These are phyloP conservation scores for Combretum micranthum DNA, from an alignment of 345 rosid species.

Conservation along the genomic window DNA sequence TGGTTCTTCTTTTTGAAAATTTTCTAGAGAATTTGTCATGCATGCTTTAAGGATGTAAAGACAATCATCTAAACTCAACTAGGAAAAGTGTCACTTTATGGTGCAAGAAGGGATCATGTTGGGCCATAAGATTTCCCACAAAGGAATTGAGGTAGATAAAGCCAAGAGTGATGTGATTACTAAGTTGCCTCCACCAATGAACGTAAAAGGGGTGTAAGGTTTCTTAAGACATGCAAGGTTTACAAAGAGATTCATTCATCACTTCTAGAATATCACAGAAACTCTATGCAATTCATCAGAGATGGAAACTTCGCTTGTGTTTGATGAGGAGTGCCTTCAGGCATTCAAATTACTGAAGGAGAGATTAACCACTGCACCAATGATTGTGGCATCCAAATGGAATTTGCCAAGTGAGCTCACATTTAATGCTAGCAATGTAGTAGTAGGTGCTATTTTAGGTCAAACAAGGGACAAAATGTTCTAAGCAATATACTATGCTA, in stretches of 20 bases:
- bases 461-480: not conserved
- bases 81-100: too few relatives aligned
- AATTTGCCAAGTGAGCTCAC: not conserved
- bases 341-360: not conserved
- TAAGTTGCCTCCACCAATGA: not conserved
- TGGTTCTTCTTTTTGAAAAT: too few relatives aligned
- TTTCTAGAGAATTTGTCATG: too few relatives aligned
- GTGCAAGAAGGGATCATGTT: not conserved
- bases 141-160: not conserved
- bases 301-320: not conserved
- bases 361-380: not conserved
- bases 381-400: not conserved
- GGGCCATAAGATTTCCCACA: not conserved
- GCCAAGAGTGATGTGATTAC: constrained; percentile 1
- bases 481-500: not conserved
- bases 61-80: too few relatives aligned
- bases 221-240: constrained; percentile 3
- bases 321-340: not conserved
- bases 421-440: not conserved
- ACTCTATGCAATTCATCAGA: not conserved
- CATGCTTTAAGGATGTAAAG: too few relatives aligned
- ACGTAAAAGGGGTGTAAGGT: not conserved
- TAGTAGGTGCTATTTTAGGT: not conserved
- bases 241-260: not conserved
- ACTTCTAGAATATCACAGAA: not conserved